Percentiles rank a stretch among this genome's conserved stretches.
phyloP scores from a whole-genome alignment of 768 basidiomycete genomes.

The Paxillus ammoniavirescens region DNA sequence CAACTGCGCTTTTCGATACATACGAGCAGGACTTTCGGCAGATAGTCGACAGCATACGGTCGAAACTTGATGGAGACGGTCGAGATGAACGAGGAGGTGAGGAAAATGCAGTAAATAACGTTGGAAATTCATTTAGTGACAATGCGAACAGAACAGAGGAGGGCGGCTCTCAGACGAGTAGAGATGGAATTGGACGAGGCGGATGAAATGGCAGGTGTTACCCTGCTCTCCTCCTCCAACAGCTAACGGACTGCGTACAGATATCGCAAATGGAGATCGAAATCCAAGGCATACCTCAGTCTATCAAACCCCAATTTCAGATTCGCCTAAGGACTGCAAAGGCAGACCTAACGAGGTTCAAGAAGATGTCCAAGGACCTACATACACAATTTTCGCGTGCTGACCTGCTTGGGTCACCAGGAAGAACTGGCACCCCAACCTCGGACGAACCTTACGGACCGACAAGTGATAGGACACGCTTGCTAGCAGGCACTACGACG shows the following conservation, averaged over 20 bases:
- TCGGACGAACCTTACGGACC: conserved; percentile 82
- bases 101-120: conserved; percentile 20
- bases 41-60: conserved; percentile 70
- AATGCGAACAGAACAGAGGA: conserved; percentile 65
- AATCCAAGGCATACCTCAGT: conserved; percentile 90
- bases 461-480: conserved; percentile 70
- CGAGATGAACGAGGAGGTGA: conserved; percentile 69
- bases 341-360: conserved; percentile 69
- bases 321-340: conserved; percentile 74
- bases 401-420: conserved; percentile 68
- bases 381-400: conserved; percentile 67
- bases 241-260: conserved; percentile 38
- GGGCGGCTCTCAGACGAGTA: conserved; percentile 74
- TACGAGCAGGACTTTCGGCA: conserved; percentile 93
- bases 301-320: conserved; percentile 75
- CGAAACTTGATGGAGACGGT: conserved; percentile 72
- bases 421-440: conserved; percentile 32
- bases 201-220: conserved; percentile 80
- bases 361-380: conserved; percentile 77
- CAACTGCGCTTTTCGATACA: conserved; percentile 82
- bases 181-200: conserved; percentile 98
- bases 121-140: neutral
- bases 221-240: neutral
- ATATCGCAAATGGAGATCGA: conserved; percentile 99
- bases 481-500: conserved; percentile 74